A percentile compares a stretch with the other conserved stretches of the same genome.
These are phyloP conservation scores for Agrocybe praecox DNA, from an alignment of 768 basidiomycete genomes.

Conservation along the genomic window DNA sequence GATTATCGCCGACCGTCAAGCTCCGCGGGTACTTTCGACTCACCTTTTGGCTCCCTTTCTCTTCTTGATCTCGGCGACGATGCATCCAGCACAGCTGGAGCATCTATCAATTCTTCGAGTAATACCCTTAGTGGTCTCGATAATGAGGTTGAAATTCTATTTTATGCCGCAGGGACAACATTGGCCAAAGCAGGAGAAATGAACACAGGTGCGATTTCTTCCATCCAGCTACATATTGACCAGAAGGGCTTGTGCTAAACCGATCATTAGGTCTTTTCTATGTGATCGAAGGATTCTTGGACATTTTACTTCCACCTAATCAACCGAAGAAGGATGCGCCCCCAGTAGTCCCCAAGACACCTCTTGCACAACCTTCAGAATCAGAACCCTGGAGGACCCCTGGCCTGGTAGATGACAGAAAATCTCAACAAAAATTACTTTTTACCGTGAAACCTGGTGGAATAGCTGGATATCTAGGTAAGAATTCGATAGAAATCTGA, in stretches of 20 bases:
- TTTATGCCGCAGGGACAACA: conserved; percentile 84
- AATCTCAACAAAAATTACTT: conserved; percentile 62
- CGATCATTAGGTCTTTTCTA: conserved; percentile 74
- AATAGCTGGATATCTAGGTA: conserved; percentile 94
- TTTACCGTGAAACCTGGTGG: conserved; percentile 98
- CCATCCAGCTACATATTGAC: neutral
- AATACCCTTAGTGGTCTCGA: conserved; percentile 83
- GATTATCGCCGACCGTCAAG: conserved; percentile 36
- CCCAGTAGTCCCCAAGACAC: conserved; percentile 15
- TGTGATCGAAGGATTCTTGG: conserved; percentile 94
- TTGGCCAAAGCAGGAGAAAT: conserved; percentile 89
- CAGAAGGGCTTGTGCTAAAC: neutral
- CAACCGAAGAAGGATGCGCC: conserved; percentile 23
- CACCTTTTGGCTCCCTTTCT: conserved; percentile 76
- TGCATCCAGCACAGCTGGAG: conserved; percentile 65
- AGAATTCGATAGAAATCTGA: conserved; percentile 10
- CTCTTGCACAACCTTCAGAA: conserved; percentile 19
- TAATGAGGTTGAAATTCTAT: conserved; percentile 96
- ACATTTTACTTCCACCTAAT: conserved; percentile 76
- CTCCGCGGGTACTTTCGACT: conserved; percentile 45
- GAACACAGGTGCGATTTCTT: conserved; percentile 63
- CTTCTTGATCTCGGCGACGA: conserved; percentile 75
- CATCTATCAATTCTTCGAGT: conserved; percentile 49
- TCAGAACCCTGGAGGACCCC: conserved; percentile 40
- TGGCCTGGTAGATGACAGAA: conserved; percentile 29